Conservation (phyloP, 179 eudicot species). For the Vitellaria paradoxa region DNA sequence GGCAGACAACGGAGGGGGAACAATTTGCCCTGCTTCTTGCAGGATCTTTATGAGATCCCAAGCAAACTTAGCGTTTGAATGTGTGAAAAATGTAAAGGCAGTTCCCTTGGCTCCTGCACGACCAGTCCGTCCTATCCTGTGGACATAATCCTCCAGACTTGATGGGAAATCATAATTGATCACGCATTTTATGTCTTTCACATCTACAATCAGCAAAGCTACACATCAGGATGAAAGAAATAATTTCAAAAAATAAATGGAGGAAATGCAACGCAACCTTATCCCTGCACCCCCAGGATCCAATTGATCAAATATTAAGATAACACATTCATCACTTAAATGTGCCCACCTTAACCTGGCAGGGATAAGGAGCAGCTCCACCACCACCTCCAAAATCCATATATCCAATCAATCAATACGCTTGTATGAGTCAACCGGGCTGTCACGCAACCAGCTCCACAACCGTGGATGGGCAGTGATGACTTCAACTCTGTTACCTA, state of each 20-base stretch:
- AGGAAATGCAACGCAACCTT: conserved; percentile 45
- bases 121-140: conserved; percentile 97
- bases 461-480: conserved; percentile 71
- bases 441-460: conserved; percentile 77
- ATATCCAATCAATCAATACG: conserved; percentile 42
- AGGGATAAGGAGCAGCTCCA: conserved; percentile 98
- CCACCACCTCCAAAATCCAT: conserved; percentile 44
- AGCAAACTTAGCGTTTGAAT: conserved; percentile 80
- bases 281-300: conserved; percentile 74
- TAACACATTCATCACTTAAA: conserved; percentile 34
- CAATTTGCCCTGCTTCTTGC: conserved; percentile 92
- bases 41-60: conserved; percentile 83
- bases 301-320: conserved; percentile 28
- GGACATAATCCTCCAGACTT: conserved; percentile 94
- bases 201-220: conserved; percentile 46
- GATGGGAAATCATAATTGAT: conserved; percentile 95
- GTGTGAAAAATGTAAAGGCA: conserved; percentile 89
- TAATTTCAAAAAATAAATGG: neutral
- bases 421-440: conserved; percentile 72
- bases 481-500: conserved; percentile 44
- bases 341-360: conserved; percentile 87
- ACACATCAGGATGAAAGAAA: neutral
- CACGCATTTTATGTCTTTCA: conserved; percentile 94
- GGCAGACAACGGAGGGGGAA: conserved; percentile 67
- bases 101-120: conserved; percentile 97